A percentile compares a stretch with the other conserved stretches of the same genome.
Conservation (phyloP, 73 alveolate species). For the Diophrys sp. region DNA sequence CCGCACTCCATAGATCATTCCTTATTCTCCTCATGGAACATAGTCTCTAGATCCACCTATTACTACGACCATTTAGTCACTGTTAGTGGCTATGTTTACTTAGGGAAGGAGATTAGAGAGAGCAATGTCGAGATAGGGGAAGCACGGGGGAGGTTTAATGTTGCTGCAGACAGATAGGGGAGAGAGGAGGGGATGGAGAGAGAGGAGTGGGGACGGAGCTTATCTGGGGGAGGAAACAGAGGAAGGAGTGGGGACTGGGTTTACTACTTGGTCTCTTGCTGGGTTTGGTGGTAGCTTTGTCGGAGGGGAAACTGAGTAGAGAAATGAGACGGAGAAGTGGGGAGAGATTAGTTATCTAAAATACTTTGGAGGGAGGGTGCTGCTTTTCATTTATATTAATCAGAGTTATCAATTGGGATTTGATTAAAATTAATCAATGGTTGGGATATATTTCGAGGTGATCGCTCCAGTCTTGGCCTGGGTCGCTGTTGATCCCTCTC, state of each 20-base stretch:
- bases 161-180: conserved; percentile 32
- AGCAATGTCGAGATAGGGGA: background rate
- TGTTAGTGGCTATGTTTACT: conserved; percentile 4
- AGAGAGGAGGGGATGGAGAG: conserved; percentile 10
- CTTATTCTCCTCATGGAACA: conserved; percentile 22
- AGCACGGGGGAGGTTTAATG: conserved; percentile 12
- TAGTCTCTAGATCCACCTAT: conserved; percentile 48
- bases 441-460: too few relatives aligned
- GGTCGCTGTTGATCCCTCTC: too few relatives aligned
- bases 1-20: background rate
- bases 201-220: conserved; percentile 28
- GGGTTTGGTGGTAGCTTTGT: conserved; percentile 35
- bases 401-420: too few relatives aligned
- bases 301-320: conserved; percentile 37
- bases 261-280: conserved; percentile 36
- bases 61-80: conserved; percentile 25
- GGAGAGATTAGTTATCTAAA: conserved; percentile 21
- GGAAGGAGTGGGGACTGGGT: conserved; percentile 42
- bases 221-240: conserved; percentile 24
- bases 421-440: too few relatives aligned
- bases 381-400: too few relatives aligned
- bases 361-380: too few relatives aligned
- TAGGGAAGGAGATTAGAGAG: background rate
- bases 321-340: conserved; percentile 16
- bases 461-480: too few relatives aligned